Percentiles rank a stretch among this genome's conserved stretches.
Conservation (phyloP, 2,329 filamentous ascomycete species). For the Fusarium luffae region DNA sequence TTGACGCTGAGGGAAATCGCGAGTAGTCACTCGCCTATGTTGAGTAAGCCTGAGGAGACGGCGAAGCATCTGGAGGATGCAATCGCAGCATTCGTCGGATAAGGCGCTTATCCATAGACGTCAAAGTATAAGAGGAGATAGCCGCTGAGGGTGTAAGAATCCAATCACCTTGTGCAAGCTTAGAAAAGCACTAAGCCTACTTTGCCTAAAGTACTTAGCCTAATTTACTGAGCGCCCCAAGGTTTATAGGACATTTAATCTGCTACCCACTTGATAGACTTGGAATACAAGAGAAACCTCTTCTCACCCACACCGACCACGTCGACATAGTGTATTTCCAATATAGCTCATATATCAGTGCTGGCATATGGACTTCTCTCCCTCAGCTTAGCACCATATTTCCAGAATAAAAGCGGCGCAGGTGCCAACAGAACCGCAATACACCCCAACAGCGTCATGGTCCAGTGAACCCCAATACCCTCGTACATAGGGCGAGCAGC, state of each 20-base stretch:
- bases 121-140: neutral
- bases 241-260: neutral
- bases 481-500: slow-evolving; percentile 54
- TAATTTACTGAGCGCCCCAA: neutral
- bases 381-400: slow-evolving; percentile 39
- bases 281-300: neutral
- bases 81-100: slow-evolving; percentile 21
- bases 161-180: neutral
- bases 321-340: neutral
- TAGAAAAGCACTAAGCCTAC: neutral
- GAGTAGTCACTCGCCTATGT: slow-evolving; percentile 61
- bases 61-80: slow-evolving; percentile 50
- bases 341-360: neutral
- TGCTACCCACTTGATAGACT: neutral
- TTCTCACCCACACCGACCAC: neutral
- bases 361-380: slow-evolving; percentile 10
- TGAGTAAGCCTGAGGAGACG: slow-evolving; percentile 58
- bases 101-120: neutral
- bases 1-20: slow-evolving; percentile 55
- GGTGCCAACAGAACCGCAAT: slow-evolving; percentile 48
- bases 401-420: slow-evolving; percentile 52
- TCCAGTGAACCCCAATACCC: slow-evolving; percentile 55
- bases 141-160: neutral
- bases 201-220: no score
- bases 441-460: slow-evolving; percentile 53